Percentiles rank a stretch among this genome's conserved stretches.
phyloP scores from a whole-genome alignment of 768 basidiomycete species.

The Gyrodon lividus region DNA sequence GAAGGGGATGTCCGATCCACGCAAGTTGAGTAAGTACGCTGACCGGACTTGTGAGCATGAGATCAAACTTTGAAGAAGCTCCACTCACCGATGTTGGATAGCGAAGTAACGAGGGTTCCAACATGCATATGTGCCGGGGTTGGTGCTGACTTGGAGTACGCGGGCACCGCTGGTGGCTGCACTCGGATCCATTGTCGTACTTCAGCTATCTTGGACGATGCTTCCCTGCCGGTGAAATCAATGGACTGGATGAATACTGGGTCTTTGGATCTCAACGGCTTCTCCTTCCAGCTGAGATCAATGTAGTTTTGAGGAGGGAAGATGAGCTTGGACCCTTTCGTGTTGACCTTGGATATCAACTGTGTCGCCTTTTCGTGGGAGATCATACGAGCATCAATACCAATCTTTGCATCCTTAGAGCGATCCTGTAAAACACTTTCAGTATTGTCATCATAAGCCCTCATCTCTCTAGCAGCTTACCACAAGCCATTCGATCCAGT shows the following conservation, averaged over 20 bases:
- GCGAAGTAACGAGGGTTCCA: slow-evolving; percentile 63
- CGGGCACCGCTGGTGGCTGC: slow-evolving; percentile 57
- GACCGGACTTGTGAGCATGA: slow-evolving; percentile 11
- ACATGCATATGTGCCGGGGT: slow-evolving; percentile 62
- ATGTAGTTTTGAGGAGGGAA: slow-evolving; percentile 84
- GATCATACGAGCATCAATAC: slow-evolving; percentile 83
- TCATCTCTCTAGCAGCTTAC: slow-evolving; percentile 35
- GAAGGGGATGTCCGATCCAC: slow-evolving; percentile 87
- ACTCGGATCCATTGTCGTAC: slow-evolving; percentile 67
- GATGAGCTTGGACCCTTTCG: slow-evolving; percentile 61
- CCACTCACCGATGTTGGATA: slow-evolving; percentile 67
- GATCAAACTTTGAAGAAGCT: background rate
- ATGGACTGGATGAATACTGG: slow-evolving; percentile 65
- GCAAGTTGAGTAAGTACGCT: slow-evolving; percentile 88
- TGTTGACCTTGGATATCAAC: slow-evolving; percentile 54
- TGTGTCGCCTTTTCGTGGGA: slow-evolving; percentile 67
- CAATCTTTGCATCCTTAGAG: slow-evolving; percentile 52
- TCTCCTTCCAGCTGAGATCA: slow-evolving; percentile 78
- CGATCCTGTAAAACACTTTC: slow-evolving; percentile 34
- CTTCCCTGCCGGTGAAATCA: slow-evolving; percentile 69
- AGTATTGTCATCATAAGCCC: slow-evolving; percentile 1
- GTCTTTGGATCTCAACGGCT: slow-evolving; percentile 66
- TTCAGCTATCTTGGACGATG: slow-evolving; percentile 65
- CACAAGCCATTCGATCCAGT: slow-evolving; percentile 80
- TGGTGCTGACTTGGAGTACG: slow-evolving; percentile 62